A percentile compares a stretch with the other conserved stretches of the same genome.
These are phyloP conservation scores for Sordariomycetes sp. DNA, from an alignment of 2,329 filamentous ascomycete genomes.

Conservation along the genomic window DNA sequence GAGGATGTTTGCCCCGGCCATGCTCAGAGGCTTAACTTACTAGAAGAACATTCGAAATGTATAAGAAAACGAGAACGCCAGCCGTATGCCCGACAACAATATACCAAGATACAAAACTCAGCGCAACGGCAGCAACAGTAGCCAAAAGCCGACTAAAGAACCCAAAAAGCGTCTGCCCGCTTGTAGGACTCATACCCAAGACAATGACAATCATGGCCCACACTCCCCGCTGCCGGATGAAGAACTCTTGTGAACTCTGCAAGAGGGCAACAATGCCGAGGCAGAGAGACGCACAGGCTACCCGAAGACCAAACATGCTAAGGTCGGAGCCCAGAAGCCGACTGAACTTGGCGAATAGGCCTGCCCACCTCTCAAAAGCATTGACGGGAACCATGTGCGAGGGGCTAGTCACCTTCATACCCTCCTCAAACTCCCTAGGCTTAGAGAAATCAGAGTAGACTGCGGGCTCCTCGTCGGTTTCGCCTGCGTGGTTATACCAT, in stretches of 20 bases:
- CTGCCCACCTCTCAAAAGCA: background rate
- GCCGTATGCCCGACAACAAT: conserved; percentile 1
- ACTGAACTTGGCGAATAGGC: background rate
- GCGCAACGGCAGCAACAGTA: background rate
- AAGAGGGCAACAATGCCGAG: conserved; percentile 1
- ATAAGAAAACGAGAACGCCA: conserved; percentile 1
- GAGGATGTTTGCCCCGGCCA: background rate
- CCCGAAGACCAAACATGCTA: conserved; percentile 2
- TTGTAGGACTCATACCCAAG: conserved; percentile 3
- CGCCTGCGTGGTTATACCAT: background rate
- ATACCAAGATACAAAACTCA: conserved; percentile 2
- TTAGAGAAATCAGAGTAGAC: background rate
- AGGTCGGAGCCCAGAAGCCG: conserved; percentile 1
- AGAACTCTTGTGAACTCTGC: background rate
- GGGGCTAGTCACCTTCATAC: background rate
- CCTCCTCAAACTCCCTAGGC: background rate
- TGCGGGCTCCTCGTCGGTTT: background rate
- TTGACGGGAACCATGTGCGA: background rate
- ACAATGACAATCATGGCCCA: conserved; percentile 3
- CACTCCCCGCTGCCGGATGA: background rate
- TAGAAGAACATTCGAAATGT: background rate
- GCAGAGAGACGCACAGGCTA: background rate
- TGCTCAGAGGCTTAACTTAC: background rate
- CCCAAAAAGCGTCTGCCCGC: conserved; percentile 1
- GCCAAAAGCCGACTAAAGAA: conserved; percentile 2